phyloP scores from a whole-genome alignment of 2,329 filamentous ascomycete species.

The Fusarium dimerum region DNA sequence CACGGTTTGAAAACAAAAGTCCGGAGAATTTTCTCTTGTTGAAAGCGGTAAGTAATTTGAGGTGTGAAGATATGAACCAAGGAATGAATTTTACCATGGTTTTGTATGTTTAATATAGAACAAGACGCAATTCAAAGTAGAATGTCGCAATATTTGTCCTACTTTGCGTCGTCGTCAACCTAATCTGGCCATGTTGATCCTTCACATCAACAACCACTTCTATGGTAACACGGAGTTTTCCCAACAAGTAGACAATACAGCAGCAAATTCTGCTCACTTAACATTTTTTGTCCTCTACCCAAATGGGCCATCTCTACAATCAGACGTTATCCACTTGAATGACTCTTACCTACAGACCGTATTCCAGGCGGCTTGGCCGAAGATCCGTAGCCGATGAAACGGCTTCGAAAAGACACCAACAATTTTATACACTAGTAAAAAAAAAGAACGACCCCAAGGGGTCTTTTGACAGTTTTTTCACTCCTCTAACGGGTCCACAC shows the following conservation, averaged over 20 bases:
- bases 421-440: conserved; percentile 24
- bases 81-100: too few relatives aligned
- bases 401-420: conserved; percentile 5
- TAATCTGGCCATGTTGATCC: neutral
- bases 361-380: conserved; percentile 17
- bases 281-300: too few relatives aligned
- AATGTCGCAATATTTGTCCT: neutral
- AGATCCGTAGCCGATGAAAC: neutral
- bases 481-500: conserved; percentile 24
- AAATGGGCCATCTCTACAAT: conserved; percentile 2
- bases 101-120: neutral
- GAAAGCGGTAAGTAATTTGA: too few relatives aligned
- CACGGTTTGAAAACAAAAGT: too few relatives aligned
- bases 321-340: neutral
- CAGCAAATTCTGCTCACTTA: too few relatives aligned
- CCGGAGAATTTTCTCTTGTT: too few relatives aligned
- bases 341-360: conserved; percentile 11
- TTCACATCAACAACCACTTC: too few relatives aligned
- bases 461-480: neutral
- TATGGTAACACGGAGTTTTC: too few relatives aligned
- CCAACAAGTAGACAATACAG: too few relatives aligned
- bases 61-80: too few relatives aligned
- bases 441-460: conserved; percentile 14
- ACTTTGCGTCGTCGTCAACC: neutral
- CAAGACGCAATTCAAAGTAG: neutral